A percentile compares a stretch with the other conserved stretches of the same genome.
phyloP scores from a whole-genome alignment of 2,329 filamentous ascomycete genomes.

The Penicillium sclerotiorum region DNA sequence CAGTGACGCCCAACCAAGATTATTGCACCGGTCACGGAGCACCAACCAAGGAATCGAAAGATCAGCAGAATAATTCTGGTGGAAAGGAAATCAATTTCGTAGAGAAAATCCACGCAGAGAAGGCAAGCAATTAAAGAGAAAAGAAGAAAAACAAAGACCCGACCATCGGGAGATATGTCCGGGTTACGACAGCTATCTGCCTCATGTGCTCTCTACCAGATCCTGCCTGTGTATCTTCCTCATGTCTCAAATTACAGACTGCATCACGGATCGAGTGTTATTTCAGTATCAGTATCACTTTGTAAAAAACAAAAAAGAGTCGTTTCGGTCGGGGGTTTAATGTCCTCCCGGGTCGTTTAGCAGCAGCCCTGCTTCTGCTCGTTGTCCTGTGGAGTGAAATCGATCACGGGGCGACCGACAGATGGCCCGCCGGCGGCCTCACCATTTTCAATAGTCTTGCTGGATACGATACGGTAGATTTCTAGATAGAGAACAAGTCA shows the following conservation, averaged over 20 bases:
- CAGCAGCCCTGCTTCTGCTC: constrained; percentile 65
- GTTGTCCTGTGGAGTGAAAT: constrained; percentile 80
- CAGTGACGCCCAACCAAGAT: constrained; percentile 25
- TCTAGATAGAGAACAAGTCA: constrained; percentile 57
- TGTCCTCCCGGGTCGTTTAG: constrained; percentile 32
- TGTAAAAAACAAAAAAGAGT: constrained; percentile 42
- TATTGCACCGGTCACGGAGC: constrained; percentile 22
- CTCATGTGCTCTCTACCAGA: constrained; percentile 31
- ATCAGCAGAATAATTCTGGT: constrained; percentile 22
- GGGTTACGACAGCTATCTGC: constrained; percentile 25
- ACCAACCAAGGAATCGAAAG: constrained; percentile 15
- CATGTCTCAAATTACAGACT: constrained; percentile 40
- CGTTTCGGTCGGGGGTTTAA: constrained; percentile 34
- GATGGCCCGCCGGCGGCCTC: constrained; percentile 80
- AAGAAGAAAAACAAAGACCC: constrained; percentile 25
- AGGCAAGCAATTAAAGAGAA: constrained; percentile 18
- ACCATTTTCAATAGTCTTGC: constrained; percentile 91
- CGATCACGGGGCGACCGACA: constrained; percentile 75
- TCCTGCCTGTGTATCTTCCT: constrained; percentile 39
- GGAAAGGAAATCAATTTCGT: constrained; percentile 29
- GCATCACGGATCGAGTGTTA: constrained; percentile 37
- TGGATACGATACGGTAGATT: constrained; percentile 99
- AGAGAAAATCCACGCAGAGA: constrained; percentile 15
- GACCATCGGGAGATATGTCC: constrained; percentile 27
- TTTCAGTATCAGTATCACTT: constrained; percentile 45